Base-by-base conservation (phyloP, 2,329 filamentous ascomycete genomes). In the Hypomyces perniciosus region DNA sequence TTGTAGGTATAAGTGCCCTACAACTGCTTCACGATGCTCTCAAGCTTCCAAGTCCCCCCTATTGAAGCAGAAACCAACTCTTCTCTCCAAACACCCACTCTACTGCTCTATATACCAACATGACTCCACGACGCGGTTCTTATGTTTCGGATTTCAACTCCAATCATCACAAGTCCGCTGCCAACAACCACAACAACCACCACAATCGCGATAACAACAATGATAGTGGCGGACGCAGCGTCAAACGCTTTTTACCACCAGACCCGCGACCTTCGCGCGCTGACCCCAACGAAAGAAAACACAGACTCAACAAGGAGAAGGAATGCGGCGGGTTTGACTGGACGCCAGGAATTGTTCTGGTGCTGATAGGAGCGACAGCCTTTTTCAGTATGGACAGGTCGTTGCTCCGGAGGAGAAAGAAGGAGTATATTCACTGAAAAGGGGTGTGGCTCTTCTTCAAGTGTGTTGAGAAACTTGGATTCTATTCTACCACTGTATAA, bases 321-420 rank as follows among this genome's bases (percentile, higher is more conserved):
- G 51, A 55, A 20, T 48, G 35, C 8, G 31, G 27, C 1, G 53
- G 51, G 4, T 55, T 55, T 13, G 51, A 53, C 35, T 55, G 53
- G 53, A 50, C 44, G 27, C 44, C 38, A 3, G 53, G 50, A 6
- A 4, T 55, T 8, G 51, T 44, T 30, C 28, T 55, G 5, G 53
- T 34, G 20, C n/a, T 55, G 39, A 42, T 50, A 8, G 53, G 53
- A 8, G 53, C 53, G 13, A 37, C 51, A 30, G 48, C 48, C 26
- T 20, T 50, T 4, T 55, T 55, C 30, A 53, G 48, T 27, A 38
- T 48, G 10, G 53, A 55, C 8, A 53, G n/a, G 44, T 44, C 46
- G 27, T 26, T 55, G 20, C 13, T 44, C 2, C 46, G 12, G 44
- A 53, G 46, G 44, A 41, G 29, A 33, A 50, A 47, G 46, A 49